These are phyloP conservation scores for Magnaporthiopsis rhizophila DNA, from an alignment of 2,329 filamentous ascomycete species.

Conservation along the genomic window DNA sequence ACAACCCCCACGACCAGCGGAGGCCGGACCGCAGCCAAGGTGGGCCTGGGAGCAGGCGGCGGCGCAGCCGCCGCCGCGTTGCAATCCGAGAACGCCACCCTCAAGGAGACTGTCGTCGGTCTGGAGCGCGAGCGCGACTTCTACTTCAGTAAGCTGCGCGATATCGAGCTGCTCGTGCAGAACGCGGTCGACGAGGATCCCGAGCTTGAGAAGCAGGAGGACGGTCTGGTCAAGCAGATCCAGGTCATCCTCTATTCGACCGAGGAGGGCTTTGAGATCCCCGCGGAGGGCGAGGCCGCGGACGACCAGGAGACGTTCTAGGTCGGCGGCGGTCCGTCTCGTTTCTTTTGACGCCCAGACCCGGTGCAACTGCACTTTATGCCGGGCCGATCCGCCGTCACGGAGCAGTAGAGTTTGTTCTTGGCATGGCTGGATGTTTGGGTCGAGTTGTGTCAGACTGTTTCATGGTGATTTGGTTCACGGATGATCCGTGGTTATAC, in stretches of 20 bases:
- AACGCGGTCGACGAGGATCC: conserved; percentile 88
- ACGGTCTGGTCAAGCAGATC: conserved; percentile 88
- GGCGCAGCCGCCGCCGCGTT: conserved; percentile 63
- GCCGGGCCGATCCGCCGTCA: not conserved
- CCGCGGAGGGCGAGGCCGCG: conserved; percentile 62
- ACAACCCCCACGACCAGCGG: conserved; percentile 54
- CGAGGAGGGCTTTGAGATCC: conserved; percentile 88
- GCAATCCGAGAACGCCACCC: conserved; percentile 73
- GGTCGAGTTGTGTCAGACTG: not conserved
- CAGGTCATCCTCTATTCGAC: conserved; percentile 96
- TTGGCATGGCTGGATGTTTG: not conserved
- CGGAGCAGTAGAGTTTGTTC: not conserved
- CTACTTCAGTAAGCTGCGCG: conserved; percentile 96
- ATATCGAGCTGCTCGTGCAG: conserved; percentile 93
- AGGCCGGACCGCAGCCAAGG: conserved; percentile 32
- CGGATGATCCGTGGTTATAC: not conserved
- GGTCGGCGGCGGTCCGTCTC: conserved; percentile 10
- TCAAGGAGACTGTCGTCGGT: conserved; percentile 93
- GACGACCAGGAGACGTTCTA: conserved; percentile 78
- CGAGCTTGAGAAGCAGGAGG: conserved; percentile 88
- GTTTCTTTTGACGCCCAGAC: not conserved
- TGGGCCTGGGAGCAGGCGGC: conserved; percentile 34
- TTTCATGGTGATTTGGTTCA: not conserved
- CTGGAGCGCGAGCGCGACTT: conserved; percentile 96
- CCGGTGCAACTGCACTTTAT: not conserved